Evolutionary conservation across 352 stramenopile species (phyloP), one percentile per base, ranked within the genome.

Genomic region (Phytophthora niederhauseri): DNA sequence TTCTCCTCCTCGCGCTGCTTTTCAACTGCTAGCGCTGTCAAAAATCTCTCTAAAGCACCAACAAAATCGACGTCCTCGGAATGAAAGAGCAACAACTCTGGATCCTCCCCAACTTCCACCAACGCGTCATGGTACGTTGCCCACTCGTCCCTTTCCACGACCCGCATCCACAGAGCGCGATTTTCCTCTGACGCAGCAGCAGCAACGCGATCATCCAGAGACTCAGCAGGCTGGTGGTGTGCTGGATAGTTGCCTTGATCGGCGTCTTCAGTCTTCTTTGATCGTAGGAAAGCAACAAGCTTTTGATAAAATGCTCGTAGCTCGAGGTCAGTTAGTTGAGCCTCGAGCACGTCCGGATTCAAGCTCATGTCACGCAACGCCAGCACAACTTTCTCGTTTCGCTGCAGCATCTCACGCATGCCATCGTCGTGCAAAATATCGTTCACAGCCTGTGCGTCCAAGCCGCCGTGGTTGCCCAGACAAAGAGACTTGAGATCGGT

Each of bases 341-440:
- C 55, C n/a, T 66, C 45, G 3, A 92, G 72, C 17, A 85, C 70
- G 9, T 76, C 57, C 7, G 84, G 82, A 20, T 87, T 80, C 64
- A 92, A 64, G 60, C 84, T 90, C 79, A 92, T 89, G 45, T 92
- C 84, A 22, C 84, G 75, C 36, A 92, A 57, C 19, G 84, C 84
- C 15, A 71, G 38, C 1, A 91, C 74, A 30, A 92, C 76, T 19
- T 75, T 72, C 26, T 81, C 76, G 30, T 87, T 76, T 20, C 72
- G 64, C 43, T 80, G 66, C 7, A 89, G 45, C 28, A 81, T 31
- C 9, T 54, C 31, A 4, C 82, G 81, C 55, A 92, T 83, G 6
- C 62, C 64, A 17, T 66, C 57, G 28, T 92, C 73, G 9, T 75
- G 61, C 20, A 92, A 67, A 43, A 92, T 76, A 19, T 81, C 70